phyloP scores from a whole-genome alignment of 139 green algal species.

The Chlamydomonas urium region DNA sequence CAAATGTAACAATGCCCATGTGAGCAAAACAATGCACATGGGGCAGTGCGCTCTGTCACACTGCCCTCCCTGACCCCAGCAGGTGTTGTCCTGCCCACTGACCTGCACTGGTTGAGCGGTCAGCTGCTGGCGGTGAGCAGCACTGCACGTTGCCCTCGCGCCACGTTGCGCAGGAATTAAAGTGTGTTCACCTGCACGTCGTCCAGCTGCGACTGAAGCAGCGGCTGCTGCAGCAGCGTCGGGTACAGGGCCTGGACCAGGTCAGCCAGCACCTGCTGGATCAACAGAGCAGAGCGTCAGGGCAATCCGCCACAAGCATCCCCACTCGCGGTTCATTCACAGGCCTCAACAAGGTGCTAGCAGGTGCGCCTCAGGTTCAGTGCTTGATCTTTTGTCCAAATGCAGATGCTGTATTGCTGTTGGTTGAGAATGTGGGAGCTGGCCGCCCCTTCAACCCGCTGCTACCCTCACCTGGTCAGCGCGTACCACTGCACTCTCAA shows the following conservation, averaged over 20 bases:
- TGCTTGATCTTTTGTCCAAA: too few relatives aligned
- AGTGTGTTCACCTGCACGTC: neutral
- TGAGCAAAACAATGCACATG: too few relatives aligned
- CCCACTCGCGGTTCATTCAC: too few relatives aligned
- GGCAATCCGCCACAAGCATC: too few relatives aligned
- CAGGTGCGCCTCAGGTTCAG: too few relatives aligned
- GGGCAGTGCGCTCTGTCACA: too few relatives aligned
- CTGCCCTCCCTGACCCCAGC: too few relatives aligned
- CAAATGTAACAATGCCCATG: too few relatives aligned
- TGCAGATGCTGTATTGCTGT: too few relatives aligned
- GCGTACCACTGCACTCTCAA: constrained; percentile 60
- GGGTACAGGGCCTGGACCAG: constrained; percentile 35
- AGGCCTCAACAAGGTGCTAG: too few relatives aligned
- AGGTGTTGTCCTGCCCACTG: too few relatives aligned
- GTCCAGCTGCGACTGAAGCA: constrained; percentile 19
- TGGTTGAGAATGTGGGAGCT: too few relatives aligned
- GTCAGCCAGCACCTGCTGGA: constrained; percentile 45
- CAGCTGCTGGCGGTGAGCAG: neutral
- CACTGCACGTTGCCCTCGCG: neutral
- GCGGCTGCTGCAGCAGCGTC: neutral
- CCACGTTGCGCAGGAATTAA: constrained; percentile 6
- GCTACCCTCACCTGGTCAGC: constrained; percentile 48
- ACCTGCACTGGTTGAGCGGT: constrained; percentile 5
- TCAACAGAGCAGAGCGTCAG: neutral
- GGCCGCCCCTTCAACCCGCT: neutral